phyloP scores from a whole-genome alignment of 2,329 filamentous ascomycete species.

The Chalaropsis thielavioides region DNA sequence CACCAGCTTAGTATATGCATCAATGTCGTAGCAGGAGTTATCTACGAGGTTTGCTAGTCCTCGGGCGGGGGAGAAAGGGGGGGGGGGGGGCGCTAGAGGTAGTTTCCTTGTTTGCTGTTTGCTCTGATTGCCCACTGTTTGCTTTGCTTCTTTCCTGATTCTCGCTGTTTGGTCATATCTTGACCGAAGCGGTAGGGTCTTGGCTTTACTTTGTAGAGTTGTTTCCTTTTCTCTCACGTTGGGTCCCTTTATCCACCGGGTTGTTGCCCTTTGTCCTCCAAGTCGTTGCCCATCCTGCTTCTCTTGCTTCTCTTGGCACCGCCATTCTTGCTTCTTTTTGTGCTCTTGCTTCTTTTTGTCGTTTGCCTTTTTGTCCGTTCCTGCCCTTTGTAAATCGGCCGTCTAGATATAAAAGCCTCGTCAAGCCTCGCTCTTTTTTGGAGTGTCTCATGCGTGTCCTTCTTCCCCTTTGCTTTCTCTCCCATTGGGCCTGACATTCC shows the following conservation, averaged over 20 bases:
- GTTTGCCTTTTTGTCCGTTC: background rate
- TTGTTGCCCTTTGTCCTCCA: background rate
- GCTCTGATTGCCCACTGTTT: background rate
- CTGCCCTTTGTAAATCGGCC: background rate
- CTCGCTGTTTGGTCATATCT: background rate
- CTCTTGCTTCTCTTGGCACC: background rate
- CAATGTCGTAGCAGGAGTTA: background rate
- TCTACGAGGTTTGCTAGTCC: background rate
- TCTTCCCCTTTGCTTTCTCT: background rate
- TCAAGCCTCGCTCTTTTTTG: background rate
- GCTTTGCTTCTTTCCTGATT: background rate
- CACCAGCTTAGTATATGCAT: background rate
- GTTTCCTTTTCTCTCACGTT: background rate
- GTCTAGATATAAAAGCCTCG: background rate
- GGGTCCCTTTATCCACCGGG: background rate
- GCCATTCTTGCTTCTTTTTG: background rate
- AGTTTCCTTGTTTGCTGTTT: background rate
- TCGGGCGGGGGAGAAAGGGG: no score
- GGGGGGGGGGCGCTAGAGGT: no score
- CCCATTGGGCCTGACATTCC: background rate
- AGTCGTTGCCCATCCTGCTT: background rate
- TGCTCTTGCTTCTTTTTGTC: background rate
- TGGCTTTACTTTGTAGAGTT: background rate
- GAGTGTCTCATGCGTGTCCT: background rate
- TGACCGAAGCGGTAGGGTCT: background rate